Base-by-base conservation (phyloP, 208 protist genomes). In the Crithidia sp. region DNA sequence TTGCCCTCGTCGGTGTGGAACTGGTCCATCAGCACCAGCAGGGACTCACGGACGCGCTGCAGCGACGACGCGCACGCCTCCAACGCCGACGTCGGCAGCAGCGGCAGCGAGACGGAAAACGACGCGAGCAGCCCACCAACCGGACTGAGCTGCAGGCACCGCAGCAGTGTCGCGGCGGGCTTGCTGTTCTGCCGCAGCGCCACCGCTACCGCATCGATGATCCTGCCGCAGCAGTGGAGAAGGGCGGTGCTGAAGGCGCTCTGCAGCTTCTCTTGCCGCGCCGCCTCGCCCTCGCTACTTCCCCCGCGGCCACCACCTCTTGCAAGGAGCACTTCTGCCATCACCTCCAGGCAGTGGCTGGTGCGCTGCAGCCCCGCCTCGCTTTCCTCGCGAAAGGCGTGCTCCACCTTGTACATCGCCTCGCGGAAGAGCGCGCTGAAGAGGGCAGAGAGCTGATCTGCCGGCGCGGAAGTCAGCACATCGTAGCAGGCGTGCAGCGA, bases 111-210 rank as follows among this genome's bases (percentile, higher is more conserved):
- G 5, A 92, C 77, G 37, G 87, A 85, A 28, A 97, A 89, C 13
- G 89, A 97, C 2, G 90, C 87, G 17, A 97, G 82, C 47, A 97
- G 76, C 9, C 84, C 62, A 49, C 89, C 89, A 52, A 97, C 86
- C 37, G 76, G 79, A 63, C 88, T 93, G 53, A 71, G 44, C 54
- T 92, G 79, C 61, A 97, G 78, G 52, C 84, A 92, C 57, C 67
- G 67, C 14, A 84, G 63, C 28, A 92, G 77, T 17, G 44, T 39
- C n/a, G 60, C 4, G 52, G 82, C 79, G 36, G 68, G n/a, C 16
- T 82, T 61, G 10, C 77, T 76, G 39, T 85, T 79, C 64, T 89
- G 84, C 12, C 85, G 83, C 55, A 93, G 52, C 63, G 83, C 60
- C 66, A 82, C 82, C 13, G 79, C 71, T 17, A 79, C 86, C 7